Evolutionary conservation across 2,329 filamentous ascomycete genomes (phyloP), one percentile per base, ranked within the genome.

Genomic region (Claviceps capensis): DNA sequence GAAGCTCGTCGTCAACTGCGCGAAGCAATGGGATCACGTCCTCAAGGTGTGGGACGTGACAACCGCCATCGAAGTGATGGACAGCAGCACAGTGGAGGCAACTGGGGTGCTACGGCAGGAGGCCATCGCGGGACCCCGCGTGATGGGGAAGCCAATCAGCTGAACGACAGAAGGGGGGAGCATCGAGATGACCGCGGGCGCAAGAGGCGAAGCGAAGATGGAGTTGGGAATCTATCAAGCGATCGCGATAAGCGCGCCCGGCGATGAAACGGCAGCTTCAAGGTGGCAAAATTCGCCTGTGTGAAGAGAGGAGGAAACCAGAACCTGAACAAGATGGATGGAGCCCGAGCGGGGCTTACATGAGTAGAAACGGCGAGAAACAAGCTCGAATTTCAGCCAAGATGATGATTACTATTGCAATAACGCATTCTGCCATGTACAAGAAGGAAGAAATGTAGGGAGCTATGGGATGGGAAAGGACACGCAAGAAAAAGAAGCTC

Each of bases 231-330:
- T 19, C 54, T 65, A 55, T 57, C 62, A 16, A 70, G 62, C 58
- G 74, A 77, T 41, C 68, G 73, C 53, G 76, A 80, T 55, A 81
- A 81, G 69, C 70, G 77, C 62, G 70, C 67, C 56, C 71, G 77
- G 63, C 72, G 73, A 59, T 77, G 44, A 49, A 70, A 5, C 62
- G 52, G 48, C 38, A 23, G 11, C 7, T 14, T 36, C 7, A 40
- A 45, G 5, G 3, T 22, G 14, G 23, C 19, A 19, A 19, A 14
- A 36, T n/a, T 42, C 19, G 34, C 26, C 30, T 23, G 5, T 14
- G 17, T 26, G 14, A 26, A 22, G 36, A 34, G 36, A 30, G 16
- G 11, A 36, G 6, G 36, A 47, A 41, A n/a, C 6, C 34, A 49
- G 34, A 34, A 22, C n/a, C 22, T 43, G 13, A 49, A 41, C 11